Base-by-base conservation (phyloP, 305 asterid species). In the Fraxinus sp. region DNA sequence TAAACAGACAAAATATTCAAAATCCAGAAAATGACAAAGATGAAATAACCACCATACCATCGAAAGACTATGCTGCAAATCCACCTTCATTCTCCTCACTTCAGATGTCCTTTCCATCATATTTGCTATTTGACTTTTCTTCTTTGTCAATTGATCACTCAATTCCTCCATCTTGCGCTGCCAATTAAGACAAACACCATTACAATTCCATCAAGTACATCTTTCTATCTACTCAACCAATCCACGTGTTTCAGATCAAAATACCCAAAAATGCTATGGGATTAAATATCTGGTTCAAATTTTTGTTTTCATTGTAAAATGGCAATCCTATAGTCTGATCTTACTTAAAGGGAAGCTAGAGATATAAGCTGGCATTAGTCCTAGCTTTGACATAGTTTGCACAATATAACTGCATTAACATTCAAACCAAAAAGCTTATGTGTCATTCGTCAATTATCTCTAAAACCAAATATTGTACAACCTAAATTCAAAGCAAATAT, bases 101-200 rank as follows among this genome's bases (percentile, higher is more conserved):
- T 96, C 93, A 64, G 92, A 89, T 78, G 99, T 87, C 86, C 79
- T 91, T 59, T 89, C 98, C 90, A 90, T 80, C 90, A 93, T 87
- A 83, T 73, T 84, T 81, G 90, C 88, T 87, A 90, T 87, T 78
- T 88, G 89, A 80, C 85, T 66, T 87, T 87, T 94, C 93, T 91
- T 96, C 86, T 88, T 85, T 62, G 89, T 83, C 83, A 96, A 82
- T 85, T 57, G 89, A 79, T 88, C 90, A 26, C 77, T 83, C 90
- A 93, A 86, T 81, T 89, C 92, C 78, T 86, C 95, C 87, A 91
- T 83, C 91, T 87, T 90, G 81, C 43, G 66, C 99, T 96, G 98
- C 84, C 87, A 85, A 79, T 71, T 84, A 88, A 75, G 87, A 43
- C 77, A 82, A 85, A 85, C 68, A 13, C 59, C 59, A 80, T 28